Evolutionary conservation across 257 asterid species (phyloP).

Genomic region (Thymus mandschuricus): DNA sequence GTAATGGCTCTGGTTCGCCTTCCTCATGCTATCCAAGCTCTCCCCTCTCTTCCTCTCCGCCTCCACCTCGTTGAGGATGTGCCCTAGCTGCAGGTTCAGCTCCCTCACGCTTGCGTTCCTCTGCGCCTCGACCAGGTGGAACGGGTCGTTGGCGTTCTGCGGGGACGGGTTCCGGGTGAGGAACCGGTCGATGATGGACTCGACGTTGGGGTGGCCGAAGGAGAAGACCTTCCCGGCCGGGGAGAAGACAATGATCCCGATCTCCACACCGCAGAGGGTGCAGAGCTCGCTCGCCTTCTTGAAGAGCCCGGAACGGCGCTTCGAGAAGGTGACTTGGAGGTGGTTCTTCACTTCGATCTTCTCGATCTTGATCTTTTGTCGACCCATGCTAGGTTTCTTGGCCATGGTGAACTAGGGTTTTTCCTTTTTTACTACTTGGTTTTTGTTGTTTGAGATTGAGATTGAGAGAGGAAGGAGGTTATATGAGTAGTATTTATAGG

Average conservation of each 20-base stretch:
- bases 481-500: conserved; percentile 36
- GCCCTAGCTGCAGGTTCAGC: conserved; percentile 62
- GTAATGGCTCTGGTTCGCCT: conserved; percentile 38
- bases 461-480: neutral
- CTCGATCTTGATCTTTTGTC: conserved; percentile 76
- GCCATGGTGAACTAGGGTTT: conserved; percentile 41
- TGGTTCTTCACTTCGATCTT: conserved; percentile 71
- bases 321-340: conserved; percentile 76
- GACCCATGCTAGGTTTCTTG: conserved; percentile 67
- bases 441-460: neutral
- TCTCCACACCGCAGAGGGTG: conserved; percentile 72
- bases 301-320: conserved; percentile 67
- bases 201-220: conserved; percentile 74
- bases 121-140: conserved; percentile 52
- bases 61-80: conserved; percentile 52
- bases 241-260: conserved; percentile 66
- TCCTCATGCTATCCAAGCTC: conserved; percentile 52
- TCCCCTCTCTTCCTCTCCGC: conserved; percentile 63
- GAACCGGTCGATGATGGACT: conserved; percentile 53
- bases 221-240: conserved; percentile 83
- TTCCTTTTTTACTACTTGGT: no score
- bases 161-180: conserved; percentile 34
- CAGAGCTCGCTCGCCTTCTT: conserved; percentile 81
- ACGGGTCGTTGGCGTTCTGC: conserved; percentile 22
- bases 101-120: conserved; percentile 53